Evolutionary conservation across 208 protist genomes (phyloP), one percentile per base, ranked within the genome.

Genomic region (Trypanosoma congolense): DNA sequence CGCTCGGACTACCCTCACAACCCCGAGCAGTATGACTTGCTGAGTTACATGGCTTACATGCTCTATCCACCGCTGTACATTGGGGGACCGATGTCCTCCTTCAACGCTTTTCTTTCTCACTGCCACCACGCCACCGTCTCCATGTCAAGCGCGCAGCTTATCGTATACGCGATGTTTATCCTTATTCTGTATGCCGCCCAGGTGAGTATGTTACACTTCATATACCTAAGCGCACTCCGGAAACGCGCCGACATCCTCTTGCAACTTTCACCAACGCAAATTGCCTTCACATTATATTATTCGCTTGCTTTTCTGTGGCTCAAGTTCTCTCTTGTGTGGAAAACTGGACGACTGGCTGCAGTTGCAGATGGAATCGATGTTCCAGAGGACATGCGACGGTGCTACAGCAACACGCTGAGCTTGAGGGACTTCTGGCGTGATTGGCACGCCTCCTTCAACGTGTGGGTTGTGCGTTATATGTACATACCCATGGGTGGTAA

Each of bases 371-470:
- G 88, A 22, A 50, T 92, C 18, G 82, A 93, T 50, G 70, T 74
- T 10, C 80, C 79, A 25, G 88, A 95, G 42, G 90, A 95, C 53
- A 91, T 93, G 88, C 69, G 52, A 1, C 65, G 83, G 10, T 92
- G 85, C 55, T 72, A 91, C 35, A 75, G 48, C 25, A 86, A 85
- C 49, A 83, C 74, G 26, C 65, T 80, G 30, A 81, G 73, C 38
- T 87, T 97, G 19, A 67, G 63, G 12, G 75, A 74, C 33, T 98
- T 98, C 66, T 98, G 95, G 93, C 61, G 90, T 24, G 77, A 86
- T 57, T 97, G 91, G 92, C 92, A 97, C 61, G 75, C 77, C 22
- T 81, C 74, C 4, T 92, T 98, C 63, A 97, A 98, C 61, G 61
- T 93, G 44, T 97, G 92, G 87, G 84, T 96, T 43, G 75, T 96